These are phyloP conservation scores for Fusarium piperis DNA, from an alignment of 2,329 filamentous ascomycete species.

Conservation along the genomic window DNA sequence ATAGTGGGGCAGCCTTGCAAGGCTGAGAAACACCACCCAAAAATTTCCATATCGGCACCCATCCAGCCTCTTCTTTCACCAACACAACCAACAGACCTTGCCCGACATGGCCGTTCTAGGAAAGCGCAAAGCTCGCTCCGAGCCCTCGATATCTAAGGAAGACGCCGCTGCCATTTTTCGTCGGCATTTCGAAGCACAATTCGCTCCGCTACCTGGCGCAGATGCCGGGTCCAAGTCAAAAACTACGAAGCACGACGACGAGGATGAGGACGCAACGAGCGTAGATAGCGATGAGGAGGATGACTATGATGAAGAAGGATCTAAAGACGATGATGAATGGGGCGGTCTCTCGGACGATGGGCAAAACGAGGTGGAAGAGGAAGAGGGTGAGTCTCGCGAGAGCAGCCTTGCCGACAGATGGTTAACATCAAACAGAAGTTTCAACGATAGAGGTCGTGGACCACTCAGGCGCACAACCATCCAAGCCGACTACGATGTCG, in stretches of 20 bases:
- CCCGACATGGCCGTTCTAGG: slow-evolving; percentile 56
- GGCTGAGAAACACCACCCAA: slow-evolving; percentile 36
- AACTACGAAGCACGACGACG: slow-evolving; percentile 40
- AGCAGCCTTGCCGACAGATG: neutral
- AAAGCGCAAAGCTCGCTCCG: slow-evolving; percentile 57
- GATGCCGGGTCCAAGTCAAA: slow-evolving; percentile 40
- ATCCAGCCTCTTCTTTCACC: neutral
- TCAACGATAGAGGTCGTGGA: slow-evolving; percentile 69
- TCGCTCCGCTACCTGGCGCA: slow-evolving; percentile 71
- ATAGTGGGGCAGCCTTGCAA: slow-evolving; percentile 42
- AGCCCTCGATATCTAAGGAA: slow-evolving; percentile 50
- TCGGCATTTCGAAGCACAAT: slow-evolving; percentile 87
- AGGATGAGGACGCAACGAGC: slow-evolving; percentile 42
- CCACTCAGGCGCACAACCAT: slow-evolving; percentile 57
- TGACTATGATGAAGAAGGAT: slow-evolving; percentile 36
- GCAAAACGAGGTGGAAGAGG: slow-evolving; percentile 37
- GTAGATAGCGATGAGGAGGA: slow-evolving; percentile 50
- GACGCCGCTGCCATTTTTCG: slow-evolving; percentile 80
- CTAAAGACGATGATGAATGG: slow-evolving; percentile 40
- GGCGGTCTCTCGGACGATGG: slow-evolving; percentile 43
- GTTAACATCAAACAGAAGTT: slow-evolving; percentile 27
- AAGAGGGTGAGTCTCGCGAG: slow-evolving; percentile 20
- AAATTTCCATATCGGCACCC: slow-evolving; percentile 26
- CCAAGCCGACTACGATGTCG: slow-evolving; percentile 58
- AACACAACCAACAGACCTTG: neutral